Evolutionary conservation across 306 rosid species (phyloP).

Genomic region (Alnus glutinosa): DNA sequence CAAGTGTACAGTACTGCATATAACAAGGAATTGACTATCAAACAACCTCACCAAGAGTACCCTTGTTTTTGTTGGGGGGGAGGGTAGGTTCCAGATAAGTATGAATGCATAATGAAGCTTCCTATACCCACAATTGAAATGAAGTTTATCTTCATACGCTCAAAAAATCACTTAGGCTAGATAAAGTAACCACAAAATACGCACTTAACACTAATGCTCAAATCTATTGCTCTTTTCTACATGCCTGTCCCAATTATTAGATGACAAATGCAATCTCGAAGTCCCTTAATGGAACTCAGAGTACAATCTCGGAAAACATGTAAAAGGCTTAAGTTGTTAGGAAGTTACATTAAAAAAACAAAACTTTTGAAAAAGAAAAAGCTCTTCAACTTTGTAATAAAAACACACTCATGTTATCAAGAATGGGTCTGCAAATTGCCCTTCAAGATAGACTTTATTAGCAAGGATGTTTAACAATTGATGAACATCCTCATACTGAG

Average conservation of each 20-base stretch:
- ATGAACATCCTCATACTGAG: conserved; percentile 52
- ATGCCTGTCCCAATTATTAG: neutral
- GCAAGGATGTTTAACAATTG: conserved; percentile 46
- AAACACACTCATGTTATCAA: conserved; percentile 28
- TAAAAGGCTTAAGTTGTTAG: neutral
- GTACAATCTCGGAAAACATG: neutral
- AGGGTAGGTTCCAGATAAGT: neutral
- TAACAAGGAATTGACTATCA: too few relatives aligned
- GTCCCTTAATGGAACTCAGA: neutral
- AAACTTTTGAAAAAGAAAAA: neutral
- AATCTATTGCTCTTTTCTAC: conserved; percentile 1
- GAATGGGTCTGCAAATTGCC: conserved; percentile 29
- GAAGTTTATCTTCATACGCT: neutral
- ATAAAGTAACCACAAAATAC: neutral
- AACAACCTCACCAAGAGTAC: neutral
- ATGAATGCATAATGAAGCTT: neutral
- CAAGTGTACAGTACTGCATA: neutral
- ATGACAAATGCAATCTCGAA: neutral
- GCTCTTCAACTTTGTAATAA: neutral
- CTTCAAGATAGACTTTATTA: conserved; percentile 48
- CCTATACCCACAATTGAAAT: neutral
- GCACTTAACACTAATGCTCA: neutral
- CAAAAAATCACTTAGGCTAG: neutral
- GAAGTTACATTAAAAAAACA: neutral
- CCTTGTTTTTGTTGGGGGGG: too few relatives aligned